These are phyloP conservation scores for Cymbidium sinense DNA, from an alignment of 106 monocot genomes.

Conservation along the genomic window DNA sequence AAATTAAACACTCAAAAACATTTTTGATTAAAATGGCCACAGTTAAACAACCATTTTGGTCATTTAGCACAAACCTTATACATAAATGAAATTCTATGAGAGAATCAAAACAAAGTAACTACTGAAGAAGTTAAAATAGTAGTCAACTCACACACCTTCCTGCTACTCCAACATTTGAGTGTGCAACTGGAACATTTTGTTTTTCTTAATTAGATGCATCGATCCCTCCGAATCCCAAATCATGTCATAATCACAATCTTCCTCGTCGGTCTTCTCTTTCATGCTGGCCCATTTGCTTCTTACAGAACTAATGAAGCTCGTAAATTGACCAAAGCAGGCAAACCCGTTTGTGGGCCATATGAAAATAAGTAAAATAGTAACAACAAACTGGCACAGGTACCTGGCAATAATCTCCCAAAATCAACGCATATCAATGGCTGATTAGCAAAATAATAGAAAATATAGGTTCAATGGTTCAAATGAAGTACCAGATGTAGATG, in stretches of 20 bases:
- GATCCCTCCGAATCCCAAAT: slow-evolving; percentile 97
- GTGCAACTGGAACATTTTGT: slow-evolving; percentile 10
- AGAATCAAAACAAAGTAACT: not conserved
- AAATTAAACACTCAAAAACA: no score
- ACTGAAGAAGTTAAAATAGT: not conserved
- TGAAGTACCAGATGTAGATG: slow-evolving; percentile 78
- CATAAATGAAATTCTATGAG: no score
- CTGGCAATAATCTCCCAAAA: slow-evolving; percentile 26
- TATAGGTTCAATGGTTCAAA: not conserved
- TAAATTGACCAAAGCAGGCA: slow-evolving; percentile 17
- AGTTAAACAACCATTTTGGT: no score
- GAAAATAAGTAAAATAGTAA: slow-evolving; percentile 57
- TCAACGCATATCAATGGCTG: not conserved
- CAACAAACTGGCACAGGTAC: slow-evolving; percentile 58
- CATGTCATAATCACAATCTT: slow-evolving; percentile 85
- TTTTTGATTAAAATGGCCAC: no score
- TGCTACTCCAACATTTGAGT: slow-evolving; percentile 32
- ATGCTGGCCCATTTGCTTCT: slow-evolving; percentile 19
- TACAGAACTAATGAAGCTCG: slow-evolving; percentile 17
- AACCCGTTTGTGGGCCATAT: slow-evolving; percentile 84
- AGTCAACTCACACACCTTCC: slow-evolving; percentile 39
- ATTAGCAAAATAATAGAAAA: not conserved
- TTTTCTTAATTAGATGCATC: slow-evolving; percentile 89
- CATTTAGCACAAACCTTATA: no score
- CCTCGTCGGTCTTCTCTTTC: slow-evolving; percentile 87